Percentiles rank a stretch among this genome's conserved stretches.
Conservation (phyloP, 306 rosid genomes). For the Pterocarpus macrocarpus region DNA sequence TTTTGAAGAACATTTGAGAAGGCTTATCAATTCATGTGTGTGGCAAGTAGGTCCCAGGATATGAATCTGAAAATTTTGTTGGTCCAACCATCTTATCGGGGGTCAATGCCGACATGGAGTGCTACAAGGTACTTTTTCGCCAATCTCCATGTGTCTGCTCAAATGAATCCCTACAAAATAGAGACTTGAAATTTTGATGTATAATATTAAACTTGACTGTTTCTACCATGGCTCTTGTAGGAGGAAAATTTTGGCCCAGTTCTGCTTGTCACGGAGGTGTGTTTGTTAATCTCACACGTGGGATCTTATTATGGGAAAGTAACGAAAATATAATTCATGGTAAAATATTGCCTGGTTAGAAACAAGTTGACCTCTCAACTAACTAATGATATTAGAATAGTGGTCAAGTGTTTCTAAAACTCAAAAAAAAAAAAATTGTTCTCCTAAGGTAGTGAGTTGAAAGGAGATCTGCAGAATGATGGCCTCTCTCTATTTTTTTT, state of each 20-base stretch:
- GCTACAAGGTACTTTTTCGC: conserved; percentile 73
- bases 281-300: conserved; percentile 39
- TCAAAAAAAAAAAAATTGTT: background rate
- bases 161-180: conserved; percentile 21
- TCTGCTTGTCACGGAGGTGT: conserved; percentile 85
- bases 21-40: conserved; percentile 33
- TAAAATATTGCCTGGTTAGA: conserved; percentile 14
- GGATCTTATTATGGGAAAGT: background rate
- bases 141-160: background rate
- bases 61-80: conserved; percentile 90
- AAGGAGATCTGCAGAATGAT: no score
- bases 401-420: conserved; percentile 11
- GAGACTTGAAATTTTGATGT: conserved; percentile 26
- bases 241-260: conserved; percentile 98
- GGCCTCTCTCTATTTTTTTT: conserved; percentile 32
- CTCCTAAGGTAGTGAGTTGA: no score
- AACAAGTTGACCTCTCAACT: background rate
- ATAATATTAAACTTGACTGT: conserved; percentile 1
- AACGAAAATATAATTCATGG: conserved; percentile 8
- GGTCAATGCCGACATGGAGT: conserved; percentile 75
- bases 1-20: background rate
- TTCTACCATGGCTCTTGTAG: conserved; percentile 57
- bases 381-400: background rate
- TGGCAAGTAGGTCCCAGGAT: conserved; percentile 80
- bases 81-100: conserved; percentile 89